Conservation (phyloP, 352 stramenopile genomes). For the Globisporangium carolinianum region DNA sequence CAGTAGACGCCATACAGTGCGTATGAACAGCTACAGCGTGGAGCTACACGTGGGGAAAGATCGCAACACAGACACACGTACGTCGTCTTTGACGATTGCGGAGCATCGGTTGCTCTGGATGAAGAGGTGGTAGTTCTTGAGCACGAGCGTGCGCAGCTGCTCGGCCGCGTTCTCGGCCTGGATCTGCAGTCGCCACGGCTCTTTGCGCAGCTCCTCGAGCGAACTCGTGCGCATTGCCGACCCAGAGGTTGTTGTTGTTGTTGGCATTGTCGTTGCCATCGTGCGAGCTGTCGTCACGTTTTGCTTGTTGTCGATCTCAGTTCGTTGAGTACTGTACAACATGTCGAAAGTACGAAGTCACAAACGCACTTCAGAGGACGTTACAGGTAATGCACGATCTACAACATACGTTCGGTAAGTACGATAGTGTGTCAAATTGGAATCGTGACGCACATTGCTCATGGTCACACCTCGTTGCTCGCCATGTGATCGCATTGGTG, state of each 20-base stretch:
- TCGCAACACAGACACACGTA: constrained; percentile 11
- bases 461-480: not conserved
- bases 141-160: constrained; percentile 71
- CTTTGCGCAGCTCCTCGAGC: constrained; percentile 80
- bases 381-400: no score
- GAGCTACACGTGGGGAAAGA: no score
- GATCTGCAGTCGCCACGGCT: constrained; percentile 76
- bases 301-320: no score
- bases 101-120: constrained; percentile 88
- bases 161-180: constrained; percentile 71
- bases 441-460: not conserved
- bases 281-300: no score
- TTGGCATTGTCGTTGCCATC: not conserved
- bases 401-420: no score
- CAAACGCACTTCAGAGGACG: no score
- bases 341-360: not conserved
- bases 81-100: constrained; percentile 72
- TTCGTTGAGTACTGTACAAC: not conserved
- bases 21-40: no score
- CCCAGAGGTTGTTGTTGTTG: constrained; percentile 7
- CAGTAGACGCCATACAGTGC: not conserved
- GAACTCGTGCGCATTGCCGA: constrained; percentile 42
- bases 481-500: not conserved
- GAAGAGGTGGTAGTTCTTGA: constrained; percentile 89
- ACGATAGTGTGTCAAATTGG: no score